These are phyloP conservation scores for Agaricales sp. DNA, from an alignment of 1,284 basidiomycete species.

Conservation along the genomic window DNA sequence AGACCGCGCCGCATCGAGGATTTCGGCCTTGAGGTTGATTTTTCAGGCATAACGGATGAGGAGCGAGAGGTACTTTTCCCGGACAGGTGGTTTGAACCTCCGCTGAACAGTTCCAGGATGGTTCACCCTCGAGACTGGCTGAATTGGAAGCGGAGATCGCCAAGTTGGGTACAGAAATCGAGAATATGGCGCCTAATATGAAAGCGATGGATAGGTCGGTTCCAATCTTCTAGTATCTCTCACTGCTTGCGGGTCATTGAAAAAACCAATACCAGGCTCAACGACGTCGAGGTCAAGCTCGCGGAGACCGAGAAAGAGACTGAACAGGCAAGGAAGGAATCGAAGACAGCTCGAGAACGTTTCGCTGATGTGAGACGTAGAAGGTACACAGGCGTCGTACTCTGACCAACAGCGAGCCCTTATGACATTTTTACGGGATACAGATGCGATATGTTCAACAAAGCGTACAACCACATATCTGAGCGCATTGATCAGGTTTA, in stretches of 20 bases:
- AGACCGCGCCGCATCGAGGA: conserved; percentile 64
- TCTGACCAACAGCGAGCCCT: too few species aligned
- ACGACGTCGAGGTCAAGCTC: conserved; percentile 81
- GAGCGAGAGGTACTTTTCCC: conserved; percentile 62
- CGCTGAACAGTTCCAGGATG: conserved; percentile 35
- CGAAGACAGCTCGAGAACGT: conserved; percentile 81
- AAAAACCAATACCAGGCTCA: conserved; percentile 43
- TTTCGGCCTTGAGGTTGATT: conserved; percentile 90
- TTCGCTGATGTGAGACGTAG: conserved; percentile 84
- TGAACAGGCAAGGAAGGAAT: conserved; percentile 73
- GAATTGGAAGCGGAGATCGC: conserved; percentile 73
- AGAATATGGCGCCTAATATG: conserved; percentile 93
- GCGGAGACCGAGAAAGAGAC: conserved; percentile 68
- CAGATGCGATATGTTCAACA: conserved; percentile 86
- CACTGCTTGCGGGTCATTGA: conserved; percentile 2
- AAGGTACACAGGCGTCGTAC: conserved; percentile 37
- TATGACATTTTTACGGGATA: too few species aligned
- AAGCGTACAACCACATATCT: conserved; percentile 93
- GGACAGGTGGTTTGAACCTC: background rate
- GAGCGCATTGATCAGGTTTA: conserved; percentile 93
- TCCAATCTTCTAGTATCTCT: background rate
- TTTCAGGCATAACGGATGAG: conserved; percentile 71
- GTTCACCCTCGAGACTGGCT: conserved; percentile 54
- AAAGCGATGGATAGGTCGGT: conserved; percentile 83
- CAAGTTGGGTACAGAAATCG: conserved; percentile 76